A percentile compares a stretch with the other conserved stretches of the same genome.
These are phyloP conservation scores for Penicillium dipodomyicola DNA, from an alignment of 495 filamentous ascomycete species.

Conservation along the genomic window DNA sequence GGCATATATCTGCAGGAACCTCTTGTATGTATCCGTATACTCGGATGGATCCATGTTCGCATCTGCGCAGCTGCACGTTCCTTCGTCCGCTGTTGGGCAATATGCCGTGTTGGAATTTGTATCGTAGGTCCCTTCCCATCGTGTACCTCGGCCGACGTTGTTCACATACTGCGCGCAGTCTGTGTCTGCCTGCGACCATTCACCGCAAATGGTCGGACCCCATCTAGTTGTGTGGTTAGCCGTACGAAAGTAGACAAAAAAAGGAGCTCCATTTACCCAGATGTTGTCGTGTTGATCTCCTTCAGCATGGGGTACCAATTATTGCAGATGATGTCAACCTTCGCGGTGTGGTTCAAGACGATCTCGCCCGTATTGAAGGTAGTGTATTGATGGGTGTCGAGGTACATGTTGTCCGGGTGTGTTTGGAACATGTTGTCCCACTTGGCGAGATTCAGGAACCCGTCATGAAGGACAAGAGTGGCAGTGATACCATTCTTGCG, in stretches of 20 bases:
- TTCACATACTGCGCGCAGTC: slow-evolving; percentile 89
- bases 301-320: slow-evolving; percentile 80
- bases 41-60: slow-evolving; percentile 69
- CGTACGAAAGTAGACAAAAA: too few relatives aligned
- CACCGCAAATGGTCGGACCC: slow-evolving; percentile 94
- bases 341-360: slow-evolving; percentile 65
- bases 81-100: slow-evolving; percentile 63
- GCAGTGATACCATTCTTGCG: slow-evolving; percentile 67
- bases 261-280: slow-evolving; percentile 52
- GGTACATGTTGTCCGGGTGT: slow-evolving; percentile 52
- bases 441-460: slow-evolving; percentile 74
- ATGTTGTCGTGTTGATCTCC: slow-evolving; percentile 63
- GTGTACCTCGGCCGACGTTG: slow-evolving; percentile 81
- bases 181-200: slow-evolving; percentile 98
- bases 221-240: slow-evolving; percentile 49
- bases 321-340: slow-evolving; percentile 79
- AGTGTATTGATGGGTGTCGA: slow-evolving; percentile 93
- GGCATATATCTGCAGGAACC: slow-evolving; percentile 84
- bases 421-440: slow-evolving; percentile 71
- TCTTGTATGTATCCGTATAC: slow-evolving; percentile 76
- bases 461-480: slow-evolving; percentile 74
- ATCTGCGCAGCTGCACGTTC: slow-evolving; percentile 64
- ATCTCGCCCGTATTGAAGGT: slow-evolving; percentile 83
- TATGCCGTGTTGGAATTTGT: slow-evolving; percentile 60
- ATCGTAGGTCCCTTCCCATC: slow-evolving; percentile 82